A percentile compares a stretch with the other conserved stretches of the same genome.
phyloP scores from a whole-genome alignment of 139 green algal genomes.

The Coccomyxa sp. region DNA sequence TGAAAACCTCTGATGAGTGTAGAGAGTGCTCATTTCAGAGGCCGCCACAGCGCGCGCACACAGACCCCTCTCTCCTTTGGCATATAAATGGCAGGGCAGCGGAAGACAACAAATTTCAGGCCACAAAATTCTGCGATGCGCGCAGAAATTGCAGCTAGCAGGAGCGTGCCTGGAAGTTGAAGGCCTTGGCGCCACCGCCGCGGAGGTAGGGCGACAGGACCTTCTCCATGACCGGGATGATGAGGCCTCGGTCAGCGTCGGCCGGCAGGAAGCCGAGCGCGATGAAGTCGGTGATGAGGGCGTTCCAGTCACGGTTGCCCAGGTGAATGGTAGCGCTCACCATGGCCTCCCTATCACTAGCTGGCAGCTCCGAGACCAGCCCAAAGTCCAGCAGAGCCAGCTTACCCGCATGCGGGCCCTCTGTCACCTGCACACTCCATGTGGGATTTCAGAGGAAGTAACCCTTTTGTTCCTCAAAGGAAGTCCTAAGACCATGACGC shows the following conservation, averaged over 20 bases:
- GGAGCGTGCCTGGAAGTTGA: slow-evolving; percentile 55
- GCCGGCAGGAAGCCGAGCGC: slow-evolving; percentile 71
- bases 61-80: no score
- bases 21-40: no score
- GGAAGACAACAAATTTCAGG: no score
- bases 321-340: slow-evolving; percentile 75
- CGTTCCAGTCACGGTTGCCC: slow-evolving; percentile 70
- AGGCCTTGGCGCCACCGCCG: slow-evolving; percentile 69
- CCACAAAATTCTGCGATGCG: no score
- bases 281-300: slow-evolving; percentile 81
- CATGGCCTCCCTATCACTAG: slow-evolving; percentile 65
- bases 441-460: no score
- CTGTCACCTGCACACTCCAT: slow-evolving; percentile 38
- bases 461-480: no score
- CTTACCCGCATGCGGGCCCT: slow-evolving; percentile 70
- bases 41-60: no score
- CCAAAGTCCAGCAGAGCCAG: slow-evolving; percentile 85
- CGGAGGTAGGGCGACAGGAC: slow-evolving; percentile 76
- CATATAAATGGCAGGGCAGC: no score
- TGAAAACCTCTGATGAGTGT: no score
- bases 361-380: slow-evolving; percentile 69
- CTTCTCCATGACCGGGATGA: slow-evolving; percentile 72
- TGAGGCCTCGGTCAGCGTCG: slow-evolving; percentile 44
- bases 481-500: neutral
- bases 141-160: neutral